Evolutionary conservation across 805 yeast genomes (phyloP).

Genomic region (Saccharomycopsis synnaedendra): DNA sequence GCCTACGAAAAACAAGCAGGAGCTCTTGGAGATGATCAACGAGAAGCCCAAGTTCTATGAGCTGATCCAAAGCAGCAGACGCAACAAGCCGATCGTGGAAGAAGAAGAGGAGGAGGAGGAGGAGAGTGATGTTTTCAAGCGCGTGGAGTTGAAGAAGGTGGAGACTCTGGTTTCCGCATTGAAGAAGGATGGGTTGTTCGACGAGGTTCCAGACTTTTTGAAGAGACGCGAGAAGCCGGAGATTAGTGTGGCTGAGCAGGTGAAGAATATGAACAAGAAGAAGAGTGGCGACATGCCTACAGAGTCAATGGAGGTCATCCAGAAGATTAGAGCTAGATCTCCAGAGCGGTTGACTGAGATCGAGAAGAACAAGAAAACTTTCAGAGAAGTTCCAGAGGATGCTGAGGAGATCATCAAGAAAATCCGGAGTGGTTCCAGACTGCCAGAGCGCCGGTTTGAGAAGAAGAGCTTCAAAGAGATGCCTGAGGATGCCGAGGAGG

Average conservation of each 20-base stretch:
- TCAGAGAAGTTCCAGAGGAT: slow-evolving; percentile 13
- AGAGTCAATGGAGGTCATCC: slow-evolving; percentile 13
- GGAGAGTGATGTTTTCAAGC: background rate
- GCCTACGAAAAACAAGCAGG: slow-evolving; percentile 11
- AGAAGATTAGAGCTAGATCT: slow-evolving; percentile 13
- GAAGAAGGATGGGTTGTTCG: slow-evolving; percentile 15
- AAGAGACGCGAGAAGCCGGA: slow-evolving; percentile 11
- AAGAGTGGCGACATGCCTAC: slow-evolving; percentile 9
- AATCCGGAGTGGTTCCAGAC: slow-evolving; percentile 7
- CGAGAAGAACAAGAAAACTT: background rate
- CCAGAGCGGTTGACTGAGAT: slow-evolving; percentile 11
- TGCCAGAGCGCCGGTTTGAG: slow-evolving; percentile 14
- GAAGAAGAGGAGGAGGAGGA: slow-evolving; percentile 1
- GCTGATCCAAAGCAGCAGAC: slow-evolving; percentile 1
- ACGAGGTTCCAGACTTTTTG: slow-evolving; percentile 15
- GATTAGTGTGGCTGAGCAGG: background rate
- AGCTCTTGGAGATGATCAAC: slow-evolving; percentile 4
- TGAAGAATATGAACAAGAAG: background rate
- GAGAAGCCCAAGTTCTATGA: slow-evolving; percentile 14
- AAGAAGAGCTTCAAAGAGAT: background rate
- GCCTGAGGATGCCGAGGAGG: slow-evolving; percentile 15
- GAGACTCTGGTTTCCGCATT: slow-evolving; percentile 4
- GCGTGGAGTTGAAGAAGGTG: slow-evolving; percentile 6
- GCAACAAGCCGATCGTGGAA: background rate
- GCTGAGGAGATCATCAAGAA: slow-evolving; percentile 14